These are phyloP conservation scores for Mallotus repandus DNA, from an alignment of 441 rosid genomes.

Conservation along the genomic window DNA sequence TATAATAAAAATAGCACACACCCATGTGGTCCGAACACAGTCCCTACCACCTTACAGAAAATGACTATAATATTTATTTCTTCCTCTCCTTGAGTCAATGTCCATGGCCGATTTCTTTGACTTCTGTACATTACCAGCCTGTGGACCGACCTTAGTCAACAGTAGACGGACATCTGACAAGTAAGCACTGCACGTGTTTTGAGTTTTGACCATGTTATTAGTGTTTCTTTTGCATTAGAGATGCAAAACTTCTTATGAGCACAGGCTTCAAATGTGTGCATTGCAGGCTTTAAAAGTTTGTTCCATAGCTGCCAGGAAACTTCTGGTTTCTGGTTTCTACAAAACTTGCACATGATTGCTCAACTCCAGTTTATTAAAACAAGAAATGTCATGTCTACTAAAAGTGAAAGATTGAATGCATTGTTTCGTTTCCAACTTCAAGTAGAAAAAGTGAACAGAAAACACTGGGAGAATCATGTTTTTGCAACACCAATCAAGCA, in stretches of 20 bases:
- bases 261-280: too few species aligned
- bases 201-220: not conserved
- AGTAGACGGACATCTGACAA: not conserved
- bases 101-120: slow-evolving; percentile 27
- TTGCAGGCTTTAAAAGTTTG: too few species aligned
- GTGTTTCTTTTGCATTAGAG: not conserved
- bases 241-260: not conserved
- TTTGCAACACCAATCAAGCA: too few species aligned
- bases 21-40: slow-evolving; percentile 13
- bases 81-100: not conserved
- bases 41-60: slow-evolving; percentile 3
- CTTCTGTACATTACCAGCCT: not conserved
- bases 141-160: slow-evolving; percentile 4
- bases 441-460: too few species aligned
- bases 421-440: too few species aligned
- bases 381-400: too few species aligned
- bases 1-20: not conserved
- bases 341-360: too few species aligned
- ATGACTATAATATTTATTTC: not conserved
- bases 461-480: too few species aligned
- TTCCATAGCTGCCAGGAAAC: not conserved
- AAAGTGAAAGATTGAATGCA: too few species aligned
- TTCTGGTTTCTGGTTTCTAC: not conserved
- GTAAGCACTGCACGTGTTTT: not conserved
- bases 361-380: too few species aligned